Percentiles rank a stretch among this genome's conserved stretches.
phyloP scores from a whole-genome alignment of 176 grass and related monocot species.

The Avena insularis region DNA sequence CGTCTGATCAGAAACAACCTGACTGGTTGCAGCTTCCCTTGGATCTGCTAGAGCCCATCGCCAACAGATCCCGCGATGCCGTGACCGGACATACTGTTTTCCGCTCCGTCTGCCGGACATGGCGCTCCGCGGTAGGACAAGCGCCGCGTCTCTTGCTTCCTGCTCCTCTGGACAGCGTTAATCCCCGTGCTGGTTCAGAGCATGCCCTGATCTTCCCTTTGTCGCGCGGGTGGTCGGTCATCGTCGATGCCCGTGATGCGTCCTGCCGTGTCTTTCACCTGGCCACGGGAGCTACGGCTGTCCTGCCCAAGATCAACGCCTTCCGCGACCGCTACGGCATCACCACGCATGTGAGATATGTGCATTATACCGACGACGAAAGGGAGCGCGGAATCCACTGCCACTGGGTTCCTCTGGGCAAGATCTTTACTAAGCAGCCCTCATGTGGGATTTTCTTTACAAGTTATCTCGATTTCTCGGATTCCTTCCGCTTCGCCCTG shows the following conservation, averaged over 20 bases:
- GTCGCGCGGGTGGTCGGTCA: slow-evolving; percentile 9
- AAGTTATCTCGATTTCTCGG: not conserved
- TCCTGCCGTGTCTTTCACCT: slow-evolving; percentile 30
- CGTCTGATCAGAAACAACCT: not conserved
- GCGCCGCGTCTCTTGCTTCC: slow-evolving; percentile 10
- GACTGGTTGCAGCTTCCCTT: slow-evolving; percentile 24
- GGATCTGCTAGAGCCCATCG: slow-evolving; percentile 21
- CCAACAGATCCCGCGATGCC: not conserved
- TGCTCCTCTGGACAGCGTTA: not conserved
- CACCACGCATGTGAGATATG: not conserved
- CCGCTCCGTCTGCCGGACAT: slow-evolving; percentile 30
- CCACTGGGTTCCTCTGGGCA: not conserved
- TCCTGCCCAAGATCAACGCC: slow-evolving; percentile 33
- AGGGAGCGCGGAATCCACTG: not conserved
- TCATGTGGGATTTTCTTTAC: rapidly evolving
- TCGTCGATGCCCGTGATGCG: slow-evolving; percentile 27
- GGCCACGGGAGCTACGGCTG: not conserved
- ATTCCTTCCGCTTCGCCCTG: not conserved
- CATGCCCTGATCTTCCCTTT: slow-evolving; percentile 21
- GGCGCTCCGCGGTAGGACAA: not conserved
- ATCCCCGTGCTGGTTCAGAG: not conserved
- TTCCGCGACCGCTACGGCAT: not conserved
- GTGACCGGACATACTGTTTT: not conserved
- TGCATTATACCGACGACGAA: not conserved
- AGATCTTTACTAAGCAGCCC: not conserved